phyloP scores from a whole-genome alignment of 108 stramenopile species.

The Pseudonitzschia pungens region DNA sequence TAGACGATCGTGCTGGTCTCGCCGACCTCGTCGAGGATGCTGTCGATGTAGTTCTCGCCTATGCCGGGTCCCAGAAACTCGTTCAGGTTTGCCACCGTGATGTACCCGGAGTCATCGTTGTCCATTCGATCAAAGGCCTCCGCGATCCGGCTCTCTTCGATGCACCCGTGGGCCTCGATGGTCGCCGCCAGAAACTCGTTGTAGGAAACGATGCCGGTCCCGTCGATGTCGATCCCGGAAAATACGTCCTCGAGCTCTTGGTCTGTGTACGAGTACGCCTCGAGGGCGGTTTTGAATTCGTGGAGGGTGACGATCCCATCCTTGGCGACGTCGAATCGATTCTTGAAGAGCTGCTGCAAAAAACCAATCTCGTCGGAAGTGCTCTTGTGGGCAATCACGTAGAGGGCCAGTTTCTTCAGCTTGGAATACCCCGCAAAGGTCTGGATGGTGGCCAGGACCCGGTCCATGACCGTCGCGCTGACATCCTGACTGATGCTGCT shows the following conservation, averaged over 20 bases:
- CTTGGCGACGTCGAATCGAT: constrained; percentile 38
- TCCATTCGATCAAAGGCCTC: constrained; percentile 93
- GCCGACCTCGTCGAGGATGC: constrained; percentile 73
- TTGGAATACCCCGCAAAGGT: constrained; percentile 46
- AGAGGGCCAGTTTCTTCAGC: constrained; percentile 69
- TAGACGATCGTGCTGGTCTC: constrained; percentile 68
- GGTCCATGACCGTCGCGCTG: constrained; percentile 30
- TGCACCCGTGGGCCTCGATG: constrained; percentile 72
- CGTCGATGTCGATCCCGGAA: constrained; percentile 70
- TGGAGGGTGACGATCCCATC: constrained; percentile 58
- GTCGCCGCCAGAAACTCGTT: constrained; percentile 94
- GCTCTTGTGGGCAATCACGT: constrained; percentile 68
- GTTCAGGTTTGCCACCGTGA: constrained; percentile 52
- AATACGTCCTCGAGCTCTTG: constrained; percentile 80
- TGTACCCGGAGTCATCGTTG: constrained; percentile 84
- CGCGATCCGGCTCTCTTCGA: constrained; percentile 80
- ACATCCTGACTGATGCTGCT: not conserved
- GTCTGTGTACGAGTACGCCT: constrained; percentile 56
- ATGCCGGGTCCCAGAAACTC: constrained; percentile 69
- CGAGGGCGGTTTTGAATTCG: constrained; percentile 60
- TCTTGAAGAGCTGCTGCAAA: constrained; percentile 50
- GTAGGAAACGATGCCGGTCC: constrained; percentile 74
- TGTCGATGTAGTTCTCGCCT: constrained; percentile 54
- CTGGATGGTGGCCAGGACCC: constrained; percentile 44
- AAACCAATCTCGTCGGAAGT: constrained; percentile 68